A percentile compares a stretch with the other conserved stretches of the same genome.
phyloP scores from a whole-genome alignment of 139 green algal species.

The Raphidocelis subcapitata region DNA sequence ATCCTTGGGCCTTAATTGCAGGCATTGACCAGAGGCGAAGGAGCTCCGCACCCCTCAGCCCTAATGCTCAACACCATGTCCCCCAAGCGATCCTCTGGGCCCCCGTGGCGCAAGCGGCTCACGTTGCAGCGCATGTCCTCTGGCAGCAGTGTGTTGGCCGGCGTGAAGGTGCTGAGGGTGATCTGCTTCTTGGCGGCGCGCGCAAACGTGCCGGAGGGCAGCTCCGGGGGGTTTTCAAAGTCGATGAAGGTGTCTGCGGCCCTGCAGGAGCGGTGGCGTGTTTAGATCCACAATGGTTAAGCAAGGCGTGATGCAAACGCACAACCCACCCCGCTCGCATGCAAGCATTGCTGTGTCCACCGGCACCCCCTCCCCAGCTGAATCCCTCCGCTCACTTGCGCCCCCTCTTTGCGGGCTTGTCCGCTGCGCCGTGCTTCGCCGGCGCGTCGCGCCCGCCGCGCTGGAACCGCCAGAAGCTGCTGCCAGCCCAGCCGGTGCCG shows the following conservation, averaged over 20 bases:
- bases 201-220: constrained; percentile 27
- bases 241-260: constrained; percentile 41
- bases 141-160: constrained; percentile 56
- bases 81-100: too few relatives aligned
- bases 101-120: too few relatives aligned
- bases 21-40: too few relatives aligned
- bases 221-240: constrained; percentile 61
- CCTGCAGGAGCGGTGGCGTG: constrained; percentile 12
- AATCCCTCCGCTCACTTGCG: not conserved
- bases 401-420: not conserved
- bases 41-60: too few relatives aligned
- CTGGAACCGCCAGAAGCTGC: constrained; percentile 54
- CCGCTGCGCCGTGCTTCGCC: constrained; percentile 5
- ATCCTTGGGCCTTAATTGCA: too few relatives aligned
- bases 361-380: too few relatives aligned
- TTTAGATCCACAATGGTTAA: too few relatives aligned
- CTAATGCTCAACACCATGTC: too few relatives aligned
- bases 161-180: constrained; percentile 1
- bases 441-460: constrained; percentile 1
- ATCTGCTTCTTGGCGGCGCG: constrained; percentile 39
- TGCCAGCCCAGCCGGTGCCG: constrained; percentile 7
- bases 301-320: too few relatives aligned
- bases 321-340: too few relatives aligned
- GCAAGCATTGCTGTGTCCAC: too few relatives aligned
- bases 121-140: constrained; percentile 74